These are phyloP conservation scores for Ustilago xerochloae DNA, from an alignment of 1,284 basidiomycete genomes.

Conservation along the genomic window DNA sequence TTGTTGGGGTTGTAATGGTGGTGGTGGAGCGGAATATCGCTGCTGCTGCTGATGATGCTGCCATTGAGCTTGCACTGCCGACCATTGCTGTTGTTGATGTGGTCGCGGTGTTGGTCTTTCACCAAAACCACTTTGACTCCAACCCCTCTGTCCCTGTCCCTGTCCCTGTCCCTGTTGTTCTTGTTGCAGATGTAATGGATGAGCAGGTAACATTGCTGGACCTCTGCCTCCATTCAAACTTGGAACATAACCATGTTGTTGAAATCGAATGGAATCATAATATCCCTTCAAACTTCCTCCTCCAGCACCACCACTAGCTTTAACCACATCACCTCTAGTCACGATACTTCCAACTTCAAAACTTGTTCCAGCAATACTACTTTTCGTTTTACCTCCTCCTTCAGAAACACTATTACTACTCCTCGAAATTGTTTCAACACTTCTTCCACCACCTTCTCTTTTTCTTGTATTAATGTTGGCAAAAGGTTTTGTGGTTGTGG, in stretches of 20 bases:
- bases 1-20: neutral
- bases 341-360: constrained; percentile 41
- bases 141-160: neutral
- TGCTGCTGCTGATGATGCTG: neutral
- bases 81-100: neutral
- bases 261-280: constrained; percentile 5
- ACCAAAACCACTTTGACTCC: too few relatives aligned
- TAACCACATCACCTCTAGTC: constrained; percentile 9
- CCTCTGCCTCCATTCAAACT: neutral
- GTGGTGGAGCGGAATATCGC: neutral
- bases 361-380: neutral
- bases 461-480: neutral
- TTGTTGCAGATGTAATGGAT: neutral
- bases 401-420: too few relatives aligned
- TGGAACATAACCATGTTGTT: constrained; percentile 1
- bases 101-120: neutral
- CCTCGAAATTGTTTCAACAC: constrained; percentile 2
- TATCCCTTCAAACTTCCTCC: neutral
- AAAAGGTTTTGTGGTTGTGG: neutral
- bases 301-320: neutral
- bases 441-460: neutral
- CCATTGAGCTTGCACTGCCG: neutral
- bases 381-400: constrained; percentile 1
- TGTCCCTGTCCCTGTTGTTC: neutral
- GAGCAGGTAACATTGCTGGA: constrained; percentile 1